Conservation (phyloP, 257 asterid genomes). For the Gentiana macrophylla region DNA sequence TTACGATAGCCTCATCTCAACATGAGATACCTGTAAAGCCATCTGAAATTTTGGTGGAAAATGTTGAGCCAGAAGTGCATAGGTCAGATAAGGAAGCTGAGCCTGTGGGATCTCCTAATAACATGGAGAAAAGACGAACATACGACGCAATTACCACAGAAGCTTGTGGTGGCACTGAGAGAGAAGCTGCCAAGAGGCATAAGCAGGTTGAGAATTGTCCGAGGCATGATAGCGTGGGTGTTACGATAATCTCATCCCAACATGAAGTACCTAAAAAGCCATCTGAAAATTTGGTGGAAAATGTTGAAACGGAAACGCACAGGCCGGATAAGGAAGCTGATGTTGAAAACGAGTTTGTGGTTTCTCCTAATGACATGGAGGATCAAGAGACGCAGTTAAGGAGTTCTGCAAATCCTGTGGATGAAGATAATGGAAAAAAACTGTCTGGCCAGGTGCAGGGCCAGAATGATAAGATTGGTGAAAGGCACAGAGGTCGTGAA, state of each 20-base stretch:
- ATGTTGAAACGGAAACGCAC: slow-evolving; percentile 17
- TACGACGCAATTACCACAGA: slow-evolving; percentile 11
- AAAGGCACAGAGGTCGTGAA: slow-evolving; percentile 12
- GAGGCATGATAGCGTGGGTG: slow-evolving; percentile 8
- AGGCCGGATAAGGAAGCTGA: slow-evolving; percentile 13
- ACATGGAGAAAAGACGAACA: too few relatives aligned
- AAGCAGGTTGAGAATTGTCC: slow-evolving; percentile 22
- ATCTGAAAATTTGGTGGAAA: slow-evolving; percentile 9
- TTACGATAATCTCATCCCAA: slow-evolving; percentile 4
- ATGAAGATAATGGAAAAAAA: slow-evolving; percentile 14
- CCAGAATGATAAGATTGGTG: slow-evolving; percentile 20
- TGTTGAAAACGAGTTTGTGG: slow-evolving; percentile 12
- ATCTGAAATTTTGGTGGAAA: slow-evolving; percentile 19
- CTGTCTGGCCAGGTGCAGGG: slow-evolving; percentile 14
- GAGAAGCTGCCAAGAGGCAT: slow-evolving; percentile 27
- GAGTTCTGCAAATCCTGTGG: slow-evolving; percentile 11
- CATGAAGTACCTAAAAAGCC: slow-evolving; percentile 8
- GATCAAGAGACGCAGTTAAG: slow-evolving; percentile 10
- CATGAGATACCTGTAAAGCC: slow-evolving; percentile 16
- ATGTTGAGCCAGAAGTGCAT: not conserved
- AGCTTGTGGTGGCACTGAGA: slow-evolving; percentile 17
- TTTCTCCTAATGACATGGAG: slow-evolving; percentile 11
- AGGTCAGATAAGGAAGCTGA: too few relatives aligned
- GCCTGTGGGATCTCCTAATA: too few relatives aligned
- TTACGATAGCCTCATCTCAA: too few relatives aligned